Evolutionary conservation across 495 filamentous ascomycete genomes (phyloP).

Genomic region (Penicillium subrubescens): DNA sequence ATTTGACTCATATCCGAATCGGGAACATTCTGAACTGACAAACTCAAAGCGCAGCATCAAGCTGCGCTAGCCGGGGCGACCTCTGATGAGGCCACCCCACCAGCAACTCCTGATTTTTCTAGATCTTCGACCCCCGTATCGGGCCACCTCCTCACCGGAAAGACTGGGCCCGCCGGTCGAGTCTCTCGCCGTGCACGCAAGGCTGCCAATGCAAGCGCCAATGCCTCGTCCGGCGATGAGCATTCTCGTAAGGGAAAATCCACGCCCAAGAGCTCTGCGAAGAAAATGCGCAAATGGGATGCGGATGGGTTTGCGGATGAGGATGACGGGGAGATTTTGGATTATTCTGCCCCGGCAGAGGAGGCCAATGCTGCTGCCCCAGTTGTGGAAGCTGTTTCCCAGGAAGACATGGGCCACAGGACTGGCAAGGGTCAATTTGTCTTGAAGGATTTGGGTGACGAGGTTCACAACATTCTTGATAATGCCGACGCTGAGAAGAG

Average conservation of each 20-base stretch:
- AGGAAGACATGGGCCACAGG: slow-evolving; percentile 77
- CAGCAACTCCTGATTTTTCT: slow-evolving; percentile 74
- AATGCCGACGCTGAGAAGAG: slow-evolving; percentile 67
- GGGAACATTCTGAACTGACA: slow-evolving; percentile 33
- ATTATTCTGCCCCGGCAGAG: slow-evolving; percentile 75
- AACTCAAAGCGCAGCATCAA: slow-evolving; percentile 45
- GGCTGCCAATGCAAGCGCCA: slow-evolving; percentile 63
- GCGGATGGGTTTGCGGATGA: slow-evolving; percentile 87
- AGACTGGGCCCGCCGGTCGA: slow-evolving; percentile 68
- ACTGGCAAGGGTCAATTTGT: slow-evolving; percentile 91
- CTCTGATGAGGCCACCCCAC: slow-evolving; percentile 59
- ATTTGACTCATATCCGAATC: slow-evolving; percentile 18
- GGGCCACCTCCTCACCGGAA: slow-evolving; percentile 68
- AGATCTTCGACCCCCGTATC: slow-evolving; percentile 69
- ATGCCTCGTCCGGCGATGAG: slow-evolving; percentile 85
- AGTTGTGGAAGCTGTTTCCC: slow-evolving; percentile 70
- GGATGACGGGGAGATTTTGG: slow-evolving; percentile 75
- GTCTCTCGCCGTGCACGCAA: slow-evolving; percentile 84
- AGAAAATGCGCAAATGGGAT: slow-evolving; percentile 90
- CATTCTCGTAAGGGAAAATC: slow-evolving; percentile 57
- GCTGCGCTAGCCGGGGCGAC: slow-evolving; percentile 49
- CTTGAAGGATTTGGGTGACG: slow-evolving; percentile 87
- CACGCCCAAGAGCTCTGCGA: slow-evolving; percentile 56
- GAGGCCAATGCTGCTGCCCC: slow-evolving; percentile 55
- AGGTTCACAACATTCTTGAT: slow-evolving; percentile 85